Percentiles rank a stretch among this genome's conserved stretches.
Conservation (phyloP, 352 stramenopile species). For the Saprolegnia diclina region DNA sequence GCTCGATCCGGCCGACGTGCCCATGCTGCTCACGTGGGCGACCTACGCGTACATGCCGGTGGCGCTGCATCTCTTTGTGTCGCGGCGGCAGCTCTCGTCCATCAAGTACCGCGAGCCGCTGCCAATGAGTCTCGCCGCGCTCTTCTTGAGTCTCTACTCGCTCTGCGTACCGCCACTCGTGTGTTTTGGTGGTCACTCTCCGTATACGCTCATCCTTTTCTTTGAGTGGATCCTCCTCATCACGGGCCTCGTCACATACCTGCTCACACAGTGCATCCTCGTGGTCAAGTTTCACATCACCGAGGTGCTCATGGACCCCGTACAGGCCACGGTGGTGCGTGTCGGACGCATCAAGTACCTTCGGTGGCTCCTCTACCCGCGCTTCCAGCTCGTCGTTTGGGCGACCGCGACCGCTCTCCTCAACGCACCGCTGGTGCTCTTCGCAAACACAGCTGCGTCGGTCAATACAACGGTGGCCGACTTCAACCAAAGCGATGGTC, state of each 20-base stretch:
- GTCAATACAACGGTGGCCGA: not conserved
- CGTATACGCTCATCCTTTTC: constrained; percentile 8
- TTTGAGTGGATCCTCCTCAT: not conserved
- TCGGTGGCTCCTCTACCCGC: constrained; percentile 25
- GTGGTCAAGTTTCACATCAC: constrained; percentile 25
- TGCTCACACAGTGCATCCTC: constrained; percentile 20
- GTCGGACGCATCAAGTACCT: constrained; percentile 14
- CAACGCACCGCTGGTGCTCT: not conserved
- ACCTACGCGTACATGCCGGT: constrained; percentile 17
- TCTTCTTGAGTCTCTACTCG: constrained; percentile 9
- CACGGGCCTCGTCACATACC: constrained; percentile 9
- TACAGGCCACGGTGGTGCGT: constrained; percentile 4
- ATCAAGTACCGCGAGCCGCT: constrained; percentile 25
- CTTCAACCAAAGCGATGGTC: not conserved
- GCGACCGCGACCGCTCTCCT: not conserved
- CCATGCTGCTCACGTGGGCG: constrained; percentile 5
- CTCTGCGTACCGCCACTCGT: constrained; percentile 10
- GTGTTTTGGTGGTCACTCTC: constrained; percentile 4
- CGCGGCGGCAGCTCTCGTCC: constrained; percentile 6
- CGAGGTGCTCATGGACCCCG: constrained; percentile 17
- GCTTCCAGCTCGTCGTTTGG: constrained; percentile 16
- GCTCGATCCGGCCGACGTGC: not conserved
- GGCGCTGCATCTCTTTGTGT: constrained; percentile 17
- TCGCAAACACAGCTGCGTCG: not conserved
- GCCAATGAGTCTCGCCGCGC: not conserved